phyloP scores from a whole-genome alignment of 169 alveolate species.

The Condylostoma magnum region DNA sequence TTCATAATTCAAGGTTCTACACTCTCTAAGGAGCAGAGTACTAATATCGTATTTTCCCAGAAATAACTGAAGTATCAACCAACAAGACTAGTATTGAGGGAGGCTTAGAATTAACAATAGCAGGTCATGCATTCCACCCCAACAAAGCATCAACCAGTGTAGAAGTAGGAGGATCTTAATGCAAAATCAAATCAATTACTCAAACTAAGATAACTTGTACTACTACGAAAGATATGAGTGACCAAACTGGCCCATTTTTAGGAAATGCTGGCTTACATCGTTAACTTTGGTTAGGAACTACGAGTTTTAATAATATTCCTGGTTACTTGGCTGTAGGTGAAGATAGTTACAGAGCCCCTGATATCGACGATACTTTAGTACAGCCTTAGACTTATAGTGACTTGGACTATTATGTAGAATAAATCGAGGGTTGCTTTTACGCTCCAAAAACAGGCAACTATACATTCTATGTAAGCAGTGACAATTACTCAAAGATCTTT shows the following conservation, averaged over 20 bases:
- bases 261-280: slow-evolving; percentile 17
- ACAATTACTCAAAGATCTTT: neutral
- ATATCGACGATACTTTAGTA: neutral
- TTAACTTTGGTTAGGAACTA: neutral
- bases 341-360: neutral
- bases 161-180: neutral
- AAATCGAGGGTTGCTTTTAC: neutral
- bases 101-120: neutral
- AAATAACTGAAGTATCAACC: neutral
- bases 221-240: neutral
- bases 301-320: neutral
- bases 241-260: neutral
- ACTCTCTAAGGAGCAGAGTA: neutral
- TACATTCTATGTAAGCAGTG: slow-evolving; percentile 1
- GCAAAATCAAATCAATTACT: neutral
- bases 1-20: neutral
- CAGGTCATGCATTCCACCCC: slow-evolving; percentile 3
- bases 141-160: neutral
- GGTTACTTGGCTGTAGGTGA: neutral
- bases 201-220: neutral
- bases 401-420: neutral
- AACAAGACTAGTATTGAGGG: neutral
- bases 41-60: neutral
- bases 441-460: slow-evolving; percentile 6
- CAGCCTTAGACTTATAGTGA: neutral